Percentiles rank a stretch among this genome's conserved stretches.
Conservation (phyloP, 306 rosid species). For the Chamaecrista fasciculata region DNA sequence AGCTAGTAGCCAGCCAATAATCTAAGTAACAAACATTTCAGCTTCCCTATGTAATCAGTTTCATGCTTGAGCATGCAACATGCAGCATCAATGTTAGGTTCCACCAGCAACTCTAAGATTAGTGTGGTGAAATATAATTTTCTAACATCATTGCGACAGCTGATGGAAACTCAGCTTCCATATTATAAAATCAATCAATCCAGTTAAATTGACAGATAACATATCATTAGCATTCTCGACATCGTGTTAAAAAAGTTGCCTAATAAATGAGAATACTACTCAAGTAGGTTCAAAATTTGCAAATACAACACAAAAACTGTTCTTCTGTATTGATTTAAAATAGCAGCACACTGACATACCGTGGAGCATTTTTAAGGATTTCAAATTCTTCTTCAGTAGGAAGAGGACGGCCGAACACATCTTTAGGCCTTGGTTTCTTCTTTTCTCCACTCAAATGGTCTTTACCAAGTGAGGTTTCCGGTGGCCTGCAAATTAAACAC, state of each 20-base stretch:
- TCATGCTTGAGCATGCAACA: background rate
- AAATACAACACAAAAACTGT: conserved; percentile 2
- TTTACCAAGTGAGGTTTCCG: conserved; percentile 34
- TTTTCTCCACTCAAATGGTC: conserved; percentile 43
- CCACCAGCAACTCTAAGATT: background rate
- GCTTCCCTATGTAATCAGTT: conserved; percentile 8
- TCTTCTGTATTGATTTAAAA: background rate
- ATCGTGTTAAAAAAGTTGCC: no score
- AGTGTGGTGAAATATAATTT: background rate
- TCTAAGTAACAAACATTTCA: background rate
- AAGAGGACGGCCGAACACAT: conserved; percentile 88
- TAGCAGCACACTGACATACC: conserved; percentile 43
- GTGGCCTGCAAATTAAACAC: conserved; percentile 33
- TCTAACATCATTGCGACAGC: background rate
- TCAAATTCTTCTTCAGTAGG: conserved; percentile 93
- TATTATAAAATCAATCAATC: background rate
- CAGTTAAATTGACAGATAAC: background rate
- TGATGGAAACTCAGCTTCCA: background rate
- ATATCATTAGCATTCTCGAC: background rate
- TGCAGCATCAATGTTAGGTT: background rate
- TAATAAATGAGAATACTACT: background rate
- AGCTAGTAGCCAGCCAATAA: conserved; percentile 7
- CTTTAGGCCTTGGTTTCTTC: conserved; percentile 84
- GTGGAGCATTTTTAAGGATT: conserved; percentile 85
- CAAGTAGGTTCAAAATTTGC: background rate